phyloP scores from a whole-genome alignment of 768 basidiomycete genomes.

The Galerina sulciceps region DNA sequence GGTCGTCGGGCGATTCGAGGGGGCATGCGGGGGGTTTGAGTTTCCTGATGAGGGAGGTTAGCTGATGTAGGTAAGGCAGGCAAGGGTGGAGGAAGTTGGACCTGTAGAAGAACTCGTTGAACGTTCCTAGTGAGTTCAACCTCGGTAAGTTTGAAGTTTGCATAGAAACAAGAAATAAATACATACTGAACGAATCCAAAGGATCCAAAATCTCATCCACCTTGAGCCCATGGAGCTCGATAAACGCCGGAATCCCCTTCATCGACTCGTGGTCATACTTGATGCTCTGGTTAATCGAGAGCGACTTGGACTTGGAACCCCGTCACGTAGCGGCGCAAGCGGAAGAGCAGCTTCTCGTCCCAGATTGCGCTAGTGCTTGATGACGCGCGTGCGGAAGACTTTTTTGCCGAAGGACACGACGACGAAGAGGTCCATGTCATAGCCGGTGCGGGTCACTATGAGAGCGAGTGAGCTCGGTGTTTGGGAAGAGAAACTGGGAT shows the following conservation, averaged over 20 bases:
- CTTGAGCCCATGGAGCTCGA: conserved; percentile 87
- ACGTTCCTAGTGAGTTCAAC: conserved; percentile 60
- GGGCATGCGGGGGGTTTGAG: conserved; percentile 85
- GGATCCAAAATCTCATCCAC: conserved; percentile 85
- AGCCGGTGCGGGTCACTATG: conserved; percentile 82
- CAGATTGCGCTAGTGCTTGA: conserved; percentile 84
- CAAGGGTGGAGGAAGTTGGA: conserved; percentile 20
- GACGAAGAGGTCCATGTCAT: conserved; percentile 98
- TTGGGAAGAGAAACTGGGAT: conserved; percentile 39
- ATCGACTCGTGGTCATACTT: conserved; percentile 89
- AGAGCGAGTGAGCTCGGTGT: neutral
- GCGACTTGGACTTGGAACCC: conserved; percentile 74
- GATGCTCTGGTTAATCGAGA: conserved; percentile 91
- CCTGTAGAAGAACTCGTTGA: conserved; percentile 93
- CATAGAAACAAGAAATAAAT: neutral
- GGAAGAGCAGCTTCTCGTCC: conserved; percentile 96
- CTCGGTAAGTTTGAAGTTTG: neutral
- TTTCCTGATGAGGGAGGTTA: conserved; percentile 41
- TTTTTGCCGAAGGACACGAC: conserved; percentile 97
- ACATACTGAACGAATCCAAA: conserved; percentile 79
- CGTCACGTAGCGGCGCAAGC: conserved; percentile 87
- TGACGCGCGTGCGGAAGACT: conserved; percentile 90
- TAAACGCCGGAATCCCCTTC: conserved; percentile 83
- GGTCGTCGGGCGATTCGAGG: conserved; percentile 71
- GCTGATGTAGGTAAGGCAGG: neutral